These are phyloP conservation scores for Rutidosis leptorrhynchoides DNA, from an alignment of 129 eudicot species.

Conservation along the genomic window DNA sequence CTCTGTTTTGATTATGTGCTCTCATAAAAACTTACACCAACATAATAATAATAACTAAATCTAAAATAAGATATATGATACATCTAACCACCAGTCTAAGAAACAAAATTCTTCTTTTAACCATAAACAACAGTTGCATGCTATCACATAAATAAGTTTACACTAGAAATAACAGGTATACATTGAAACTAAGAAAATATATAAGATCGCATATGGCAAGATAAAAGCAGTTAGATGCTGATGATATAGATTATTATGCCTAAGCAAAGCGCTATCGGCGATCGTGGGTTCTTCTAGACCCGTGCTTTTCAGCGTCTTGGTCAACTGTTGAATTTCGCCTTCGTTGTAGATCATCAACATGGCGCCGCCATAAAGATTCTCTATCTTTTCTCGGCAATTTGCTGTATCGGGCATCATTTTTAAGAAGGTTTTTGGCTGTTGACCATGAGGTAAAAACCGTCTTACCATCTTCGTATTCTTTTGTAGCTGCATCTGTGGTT, in stretches of 20 bases:
- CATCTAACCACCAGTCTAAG: neutral
- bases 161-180: slow-evolving; percentile 19
- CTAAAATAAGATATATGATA: slow-evolving; percentile 19
- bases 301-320: slow-evolving; percentile 47
- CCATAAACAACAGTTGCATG: slow-evolving; percentile 18
- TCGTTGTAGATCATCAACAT: slow-evolving; percentile 73
- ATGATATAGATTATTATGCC: slow-evolving; percentile 2
- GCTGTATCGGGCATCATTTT: slow-evolving; percentile 60
- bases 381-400: slow-evolving; percentile 91
- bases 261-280: slow-evolving; percentile 34
- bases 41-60: neutral
- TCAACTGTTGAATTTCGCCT: slow-evolving; percentile 42
- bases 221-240: neutral
- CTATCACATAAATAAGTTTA: neutral
- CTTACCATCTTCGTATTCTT: slow-evolving; percentile 75
- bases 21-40: neutral
- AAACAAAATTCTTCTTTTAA: slow-evolving; percentile 2
- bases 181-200: neutral
- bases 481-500: slow-evolving; percentile 59
- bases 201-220: slow-evolving; percentile 18
- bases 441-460: slow-evolving; percentile 85
- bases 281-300: slow-evolving; percentile 47
- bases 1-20: neutral
- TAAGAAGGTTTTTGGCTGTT: slow-evolving; percentile 73
- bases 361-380: slow-evolving; percentile 81